Evolutionary conservation across 768 basidiomycete species (phyloP).

Genomic region (Filobasidium wieringae): DNA sequence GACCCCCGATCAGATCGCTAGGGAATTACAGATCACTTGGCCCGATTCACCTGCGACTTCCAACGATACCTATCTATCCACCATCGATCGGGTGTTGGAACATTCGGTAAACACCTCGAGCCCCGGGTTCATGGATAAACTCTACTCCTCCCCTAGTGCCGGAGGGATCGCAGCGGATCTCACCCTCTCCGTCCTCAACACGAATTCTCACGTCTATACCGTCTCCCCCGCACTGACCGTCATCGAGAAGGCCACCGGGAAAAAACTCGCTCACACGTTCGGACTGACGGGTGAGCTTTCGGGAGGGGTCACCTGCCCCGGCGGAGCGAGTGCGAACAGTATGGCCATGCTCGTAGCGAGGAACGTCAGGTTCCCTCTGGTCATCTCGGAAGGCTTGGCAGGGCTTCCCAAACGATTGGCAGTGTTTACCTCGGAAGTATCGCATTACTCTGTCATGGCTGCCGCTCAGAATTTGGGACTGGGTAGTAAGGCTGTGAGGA

Average conservation of each 20-base stretch:
- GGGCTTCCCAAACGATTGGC: not conserved
- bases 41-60: no score
- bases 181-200: conserved; percentile 19
- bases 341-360: conserved; percentile 23
- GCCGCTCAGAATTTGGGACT: conserved; percentile 24
- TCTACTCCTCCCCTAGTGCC: conserved; percentile 23
- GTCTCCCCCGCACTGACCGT: conserved; percentile 24
- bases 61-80: no score
- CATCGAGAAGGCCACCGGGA: conserved; percentile 20
- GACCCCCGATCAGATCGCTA: no score
- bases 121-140: conserved; percentile 27
- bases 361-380: conserved; percentile 19
- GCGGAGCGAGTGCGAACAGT: conserved; percentile 20
- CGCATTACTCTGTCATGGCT: conserved; percentile 20
- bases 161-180: conserved; percentile 24
- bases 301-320: conserved; percentile 21
- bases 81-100: conserved; percentile 14
- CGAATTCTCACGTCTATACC: conserved; percentile 24
- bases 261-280: conserved; percentile 14
- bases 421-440: conserved; percentile 20
- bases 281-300: conserved; percentile 7
- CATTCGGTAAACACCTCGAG: conserved; percentile 22
- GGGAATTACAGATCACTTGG: no score
- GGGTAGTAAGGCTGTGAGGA: conserved; percentile 11
- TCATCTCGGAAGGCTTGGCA: conserved; percentile 13